Percentiles rank a stretch among this genome's conserved stretches.
Evolutionary conservation across 805 yeast species (phyloP).

Genomic region (Kluyveromyces wickerhamii): DNA sequence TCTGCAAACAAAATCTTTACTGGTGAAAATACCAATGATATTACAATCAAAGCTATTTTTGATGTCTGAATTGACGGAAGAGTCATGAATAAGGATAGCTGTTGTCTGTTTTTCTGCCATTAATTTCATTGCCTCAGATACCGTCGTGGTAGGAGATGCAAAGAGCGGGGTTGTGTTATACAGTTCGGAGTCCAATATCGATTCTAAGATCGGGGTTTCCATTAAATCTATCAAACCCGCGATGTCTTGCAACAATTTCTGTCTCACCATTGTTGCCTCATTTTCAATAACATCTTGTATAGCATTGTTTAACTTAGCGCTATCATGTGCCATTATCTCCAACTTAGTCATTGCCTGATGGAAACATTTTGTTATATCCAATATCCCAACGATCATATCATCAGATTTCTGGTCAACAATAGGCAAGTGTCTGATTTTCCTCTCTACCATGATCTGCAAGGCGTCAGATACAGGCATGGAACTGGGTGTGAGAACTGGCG

Average conservation of each 20-base stretch:
- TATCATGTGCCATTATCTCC: conserved; percentile 35
- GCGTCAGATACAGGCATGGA: conserved; percentile 37
- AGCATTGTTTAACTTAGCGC: conserved; percentile 26
- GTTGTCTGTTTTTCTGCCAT: conserved; percentile 35
- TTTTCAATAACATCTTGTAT: conserved; percentile 26
- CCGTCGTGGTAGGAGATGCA: conserved; percentile 32
- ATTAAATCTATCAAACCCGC: conserved; percentile 32
- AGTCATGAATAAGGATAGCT: conserved; percentile 35
- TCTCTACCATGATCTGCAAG: conserved; percentile 34
- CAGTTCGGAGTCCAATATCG: conserved; percentile 9
- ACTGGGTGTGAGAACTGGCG: conserved; percentile 31
- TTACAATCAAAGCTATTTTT: conserved; percentile 20
- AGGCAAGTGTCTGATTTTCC: conserved; percentile 38
- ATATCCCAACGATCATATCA: conserved; percentile 33
- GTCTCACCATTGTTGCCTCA: conserved; percentile 20
- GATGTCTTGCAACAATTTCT: conserved; percentile 29
- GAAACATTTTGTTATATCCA: conserved; percentile 40
- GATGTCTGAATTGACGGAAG: neutral
- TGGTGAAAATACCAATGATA: conserved; percentile 40
- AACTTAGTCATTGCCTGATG: conserved; percentile 38
- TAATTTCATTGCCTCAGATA: conserved; percentile 33
- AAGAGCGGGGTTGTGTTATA: conserved; percentile 27
- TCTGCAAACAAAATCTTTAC: conserved; percentile 38
- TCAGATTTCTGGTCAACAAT: conserved; percentile 30
- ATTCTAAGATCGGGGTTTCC: conserved; percentile 35